phyloP scores from a whole-genome alignment of 768 basidiomycete species.

The Trametes villosa region DNA sequence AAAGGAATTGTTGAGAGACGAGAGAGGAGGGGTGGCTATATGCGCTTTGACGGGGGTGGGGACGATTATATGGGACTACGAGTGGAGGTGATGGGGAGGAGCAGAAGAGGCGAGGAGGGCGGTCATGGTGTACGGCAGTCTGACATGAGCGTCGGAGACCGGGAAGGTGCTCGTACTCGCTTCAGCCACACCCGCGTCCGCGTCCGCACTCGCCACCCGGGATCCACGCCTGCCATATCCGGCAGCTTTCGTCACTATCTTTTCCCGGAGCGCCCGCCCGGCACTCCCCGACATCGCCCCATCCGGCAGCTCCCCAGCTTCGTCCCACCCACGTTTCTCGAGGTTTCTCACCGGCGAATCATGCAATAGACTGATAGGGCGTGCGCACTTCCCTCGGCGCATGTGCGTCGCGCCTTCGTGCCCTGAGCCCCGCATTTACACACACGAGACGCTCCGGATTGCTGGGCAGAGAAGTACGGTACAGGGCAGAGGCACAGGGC shows the following conservation, averaged over 20 bases:
- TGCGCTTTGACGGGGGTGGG: too few species aligned
- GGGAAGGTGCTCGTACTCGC: background rate
- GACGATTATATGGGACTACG: too few species aligned
- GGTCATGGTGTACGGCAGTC: background rate
- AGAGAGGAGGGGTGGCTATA: constrained; percentile 7
- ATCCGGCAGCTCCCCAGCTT: constrained; percentile 13
- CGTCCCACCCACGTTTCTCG: constrained; percentile 17
- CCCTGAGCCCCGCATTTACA: background rate
- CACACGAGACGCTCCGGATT: too few species aligned
- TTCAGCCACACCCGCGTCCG: too few species aligned
- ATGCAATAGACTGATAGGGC: background rate
- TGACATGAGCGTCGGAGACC: background rate
- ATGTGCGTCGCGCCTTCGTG: constrained; percentile 8
- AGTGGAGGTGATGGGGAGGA: background rate
- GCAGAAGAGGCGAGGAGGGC: background rate
- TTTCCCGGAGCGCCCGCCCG: background rate
- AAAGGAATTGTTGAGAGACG: background rate
- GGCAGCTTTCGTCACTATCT: constrained; percentile 14
- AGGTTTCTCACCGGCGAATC: constrained; percentile 19
- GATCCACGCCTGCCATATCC: constrained; percentile 5
- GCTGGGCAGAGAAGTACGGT: too few species aligned
- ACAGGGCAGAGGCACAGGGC: background rate
- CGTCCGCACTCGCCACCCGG: background rate
- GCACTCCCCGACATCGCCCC: constrained; percentile 12
- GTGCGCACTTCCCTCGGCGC: background rate